These are phyloP conservation scores for Trichosporon sp. DNA, from an alignment of 1,284 basidiomycete genomes.

Conservation along the genomic window DNA sequence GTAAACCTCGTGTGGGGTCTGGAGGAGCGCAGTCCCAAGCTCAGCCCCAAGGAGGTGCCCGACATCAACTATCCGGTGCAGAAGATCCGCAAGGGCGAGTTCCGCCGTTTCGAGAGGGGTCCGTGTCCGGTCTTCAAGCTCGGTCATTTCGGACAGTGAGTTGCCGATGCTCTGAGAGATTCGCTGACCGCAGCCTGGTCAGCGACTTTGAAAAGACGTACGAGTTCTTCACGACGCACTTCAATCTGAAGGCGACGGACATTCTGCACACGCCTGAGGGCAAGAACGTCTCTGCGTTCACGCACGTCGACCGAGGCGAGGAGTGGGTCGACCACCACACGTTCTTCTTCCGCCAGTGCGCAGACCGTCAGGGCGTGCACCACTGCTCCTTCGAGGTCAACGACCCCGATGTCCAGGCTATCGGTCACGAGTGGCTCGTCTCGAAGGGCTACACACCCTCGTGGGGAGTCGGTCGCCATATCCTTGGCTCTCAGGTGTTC, in stretches of 20 bases:
- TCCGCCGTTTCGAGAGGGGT: slow-evolving; percentile 15
- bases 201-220: slow-evolving; percentile 17
- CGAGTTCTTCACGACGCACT: slow-evolving; percentile 22
- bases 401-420: slow-evolving; percentile 22
- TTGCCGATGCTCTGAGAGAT: no score
- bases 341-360: slow-evolving; percentile 22
- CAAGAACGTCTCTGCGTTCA: slow-evolving; percentile 16
- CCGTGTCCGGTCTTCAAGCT: slow-evolving; percentile 23
- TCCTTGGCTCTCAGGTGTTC: slow-evolving; percentile 27
- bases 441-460: slow-evolving; percentile 20
- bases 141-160: slow-evolving; percentile 25
- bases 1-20: slow-evolving; percentile 24
- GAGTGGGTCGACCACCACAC: slow-evolving; percentile 29
- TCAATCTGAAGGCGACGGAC: slow-evolving; percentile 26
- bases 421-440: slow-evolving; percentile 21
- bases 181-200: slow-evolving; percentile 6
- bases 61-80: slow-evolving; percentile 4
- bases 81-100: slow-evolving; percentile 15
- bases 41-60: neutral
- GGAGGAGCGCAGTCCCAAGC: neutral
- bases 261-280: slow-evolving; percentile 19
- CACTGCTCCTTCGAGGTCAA: slow-evolving; percentile 21
- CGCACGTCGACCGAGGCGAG: slow-evolving; percentile 25
- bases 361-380: no score
- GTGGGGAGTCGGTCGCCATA: slow-evolving; percentile 27